Percentiles rank a stretch among this genome's conserved stretches.
These are phyloP conservation scores for Hansenula lynferdii DNA, from an alignment of 1,139 yeast species.

Conservation along the genomic window DNA sequence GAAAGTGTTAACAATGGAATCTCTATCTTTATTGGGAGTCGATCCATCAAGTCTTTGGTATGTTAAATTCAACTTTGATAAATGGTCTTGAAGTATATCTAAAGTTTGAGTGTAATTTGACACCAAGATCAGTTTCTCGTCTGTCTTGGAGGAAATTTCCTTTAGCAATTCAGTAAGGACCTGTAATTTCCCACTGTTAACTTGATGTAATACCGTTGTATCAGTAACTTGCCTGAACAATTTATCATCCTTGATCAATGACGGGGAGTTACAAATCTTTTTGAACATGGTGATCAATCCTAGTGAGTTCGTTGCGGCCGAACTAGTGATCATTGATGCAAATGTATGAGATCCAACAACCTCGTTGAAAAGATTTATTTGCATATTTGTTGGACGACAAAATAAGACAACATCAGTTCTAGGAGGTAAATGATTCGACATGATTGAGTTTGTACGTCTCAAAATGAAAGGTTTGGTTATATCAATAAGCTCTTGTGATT, in stretches of 20 bases:
- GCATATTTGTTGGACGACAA: slow-evolving; percentile 68
- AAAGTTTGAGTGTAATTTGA: slow-evolving; percentile 89
- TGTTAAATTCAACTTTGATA: slow-evolving; percentile 45
- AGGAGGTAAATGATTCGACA: slow-evolving; percentile 66
- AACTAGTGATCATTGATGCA: slow-evolving; percentile 23
- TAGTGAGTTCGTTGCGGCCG: slow-evolving; percentile 40
- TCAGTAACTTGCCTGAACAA: slow-evolving; percentile 18
- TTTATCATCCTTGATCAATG: slow-evolving; percentile 43
- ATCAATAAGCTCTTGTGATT: slow-evolving; percentile 55
- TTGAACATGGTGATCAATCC: slow-evolving; percentile 70
- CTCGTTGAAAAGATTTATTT: slow-evolving; percentile 48
- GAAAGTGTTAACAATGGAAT: slow-evolving; percentile 62
- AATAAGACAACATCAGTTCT: slow-evolving; percentile 77
- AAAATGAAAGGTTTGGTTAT: slow-evolving; percentile 65
- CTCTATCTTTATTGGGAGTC: slow-evolving; percentile 64
- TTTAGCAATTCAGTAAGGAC: slow-evolving; percentile 49
- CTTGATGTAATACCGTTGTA: slow-evolving; percentile 12
- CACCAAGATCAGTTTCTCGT: slow-evolving; percentile 79
- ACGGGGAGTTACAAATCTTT: slow-evolving; percentile 82
- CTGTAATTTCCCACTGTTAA: slow-evolving; percentile 52
- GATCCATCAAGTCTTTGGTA: slow-evolving; percentile 79
- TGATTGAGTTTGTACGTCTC: slow-evolving; percentile 66
- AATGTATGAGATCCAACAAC: slow-evolving; percentile 43
- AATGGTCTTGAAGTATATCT: slow-evolving; percentile 61
- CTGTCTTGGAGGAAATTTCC: slow-evolving; percentile 35